phyloP scores from a whole-genome alignment of 2,329 filamentous ascomycete species.

The Chaetomium olivaceum region DNA sequence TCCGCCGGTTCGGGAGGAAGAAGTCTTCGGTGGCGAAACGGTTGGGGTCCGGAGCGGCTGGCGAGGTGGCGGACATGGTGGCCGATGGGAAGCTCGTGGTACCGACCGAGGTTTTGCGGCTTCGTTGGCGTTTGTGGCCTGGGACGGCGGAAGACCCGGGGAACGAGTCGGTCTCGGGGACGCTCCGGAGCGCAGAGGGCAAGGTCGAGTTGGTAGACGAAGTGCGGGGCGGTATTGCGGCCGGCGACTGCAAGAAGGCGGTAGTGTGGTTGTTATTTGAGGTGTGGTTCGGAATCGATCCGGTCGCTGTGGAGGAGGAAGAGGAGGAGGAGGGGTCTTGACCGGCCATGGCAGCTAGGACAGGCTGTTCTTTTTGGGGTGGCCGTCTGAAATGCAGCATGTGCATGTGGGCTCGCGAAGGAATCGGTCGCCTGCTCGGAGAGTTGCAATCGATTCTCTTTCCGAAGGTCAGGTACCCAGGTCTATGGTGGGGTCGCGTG shows the following conservation, averaged over 20 bases:
- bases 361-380: constrained; percentile 26
- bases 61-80: constrained; percentile 41
- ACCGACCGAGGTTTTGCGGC: constrained; percentile 35
- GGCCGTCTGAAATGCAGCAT: constrained; percentile 28
- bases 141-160: constrained; percentile 36
- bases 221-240: constrained; percentile 70
- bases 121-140: constrained; percentile 34
- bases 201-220: constrained; percentile 58
- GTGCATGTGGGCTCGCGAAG: neutral
- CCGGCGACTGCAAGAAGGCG: constrained; percentile 54
- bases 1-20: constrained; percentile 50
- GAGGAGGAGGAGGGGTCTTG: constrained; percentile 21
- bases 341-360: constrained; percentile 26
- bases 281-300: constrained; percentile 12
- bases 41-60: constrained; percentile 49
- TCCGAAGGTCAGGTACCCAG: constrained; percentile 11
- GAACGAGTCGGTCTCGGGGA: constrained; percentile 65
- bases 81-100: constrained; percentile 35
- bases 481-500: constrained; percentile 18
- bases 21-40: constrained; percentile 59
- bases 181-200: constrained; percentile 50
- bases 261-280: constrained; percentile 13
- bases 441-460: constrained; percentile 8
- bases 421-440: neutral
- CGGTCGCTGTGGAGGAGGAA: constrained; percentile 24